Percentiles rank a stretch among this genome's conserved stretches.
Evolutionary conservation across 73 alveolate species (phyloP).

Genomic region (Breviolum minutum): DNA sequence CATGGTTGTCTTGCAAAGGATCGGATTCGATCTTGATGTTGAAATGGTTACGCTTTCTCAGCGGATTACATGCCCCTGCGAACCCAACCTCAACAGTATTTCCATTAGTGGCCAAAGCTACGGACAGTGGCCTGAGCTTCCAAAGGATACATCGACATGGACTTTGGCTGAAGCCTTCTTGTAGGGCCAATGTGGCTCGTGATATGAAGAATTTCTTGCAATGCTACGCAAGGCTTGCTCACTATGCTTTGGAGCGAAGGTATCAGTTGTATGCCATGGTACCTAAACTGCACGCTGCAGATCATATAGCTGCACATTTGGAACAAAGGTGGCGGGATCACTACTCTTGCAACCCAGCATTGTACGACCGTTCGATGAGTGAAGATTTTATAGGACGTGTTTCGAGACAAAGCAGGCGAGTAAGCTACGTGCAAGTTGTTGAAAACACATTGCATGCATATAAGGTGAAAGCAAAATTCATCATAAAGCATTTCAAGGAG

Average conservation of each 20-base stretch:
- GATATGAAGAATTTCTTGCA: not conserved
- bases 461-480: not conserved
- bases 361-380: not conserved
- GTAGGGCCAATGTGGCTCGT: not conserved
- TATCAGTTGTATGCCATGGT: conserved; percentile 2
- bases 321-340: not conserved
- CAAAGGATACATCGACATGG: conserved; percentile 34
- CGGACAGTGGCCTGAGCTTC: not conserved
- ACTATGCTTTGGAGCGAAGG: not conserved
- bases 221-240: conserved; percentile 27
- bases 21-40: conserved; percentile 3
- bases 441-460: not conserved
- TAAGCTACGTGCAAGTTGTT: not conserved
- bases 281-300: not conserved
- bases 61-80: not conserved
- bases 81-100: not conserved
- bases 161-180: not conserved
- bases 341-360: not conserved
- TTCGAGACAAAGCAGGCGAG: not conserved
- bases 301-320: not conserved
- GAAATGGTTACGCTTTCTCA: not conserved
- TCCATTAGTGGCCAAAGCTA: not conserved
- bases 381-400: not conserved
- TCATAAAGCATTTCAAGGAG: not conserved
- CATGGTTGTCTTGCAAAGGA: conserved; percentile 38